Evolutionary conservation across 73 alveolate genomes (phyloP).

Genomic region (Paramecium primaurelia): DNA sequence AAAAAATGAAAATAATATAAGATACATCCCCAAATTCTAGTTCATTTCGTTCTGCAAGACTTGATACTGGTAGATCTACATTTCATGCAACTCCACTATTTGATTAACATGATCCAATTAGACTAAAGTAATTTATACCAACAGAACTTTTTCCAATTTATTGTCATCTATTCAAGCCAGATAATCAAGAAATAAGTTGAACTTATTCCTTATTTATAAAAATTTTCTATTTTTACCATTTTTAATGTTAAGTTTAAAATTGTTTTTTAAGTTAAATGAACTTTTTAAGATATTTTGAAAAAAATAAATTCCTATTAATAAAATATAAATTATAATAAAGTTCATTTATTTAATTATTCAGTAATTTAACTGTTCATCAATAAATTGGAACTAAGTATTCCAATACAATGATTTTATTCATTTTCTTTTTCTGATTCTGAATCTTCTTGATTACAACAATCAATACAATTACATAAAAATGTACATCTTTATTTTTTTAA

Average conservation of each 20-base stretch:
- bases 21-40: neutral
- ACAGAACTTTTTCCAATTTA: neutral
- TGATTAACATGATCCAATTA: neutral
- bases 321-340: neutral
- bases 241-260: neutral
- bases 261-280: neutral
- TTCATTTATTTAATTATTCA: neutral
- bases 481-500: neutral
- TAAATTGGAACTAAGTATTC: neutral
- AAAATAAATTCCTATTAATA: neutral
- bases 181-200: neutral
- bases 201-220: neutral
- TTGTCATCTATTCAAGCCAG: neutral
- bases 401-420: neutral
- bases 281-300: neutral
- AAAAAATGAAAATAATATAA: neutral
- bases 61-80: neutral
- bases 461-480: neutral
- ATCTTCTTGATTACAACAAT: slow-evolving; percentile 40
- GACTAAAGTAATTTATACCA: neutral
- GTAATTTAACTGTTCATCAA: neutral
- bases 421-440: slow-evolving; percentile 29
- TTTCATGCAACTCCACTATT: neutral
- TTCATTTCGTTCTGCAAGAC: neutral
- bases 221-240: neutral